Base-by-base conservation (phyloP, 352 stramenopile genomes). In the Globisporangium parvum region DNA sequence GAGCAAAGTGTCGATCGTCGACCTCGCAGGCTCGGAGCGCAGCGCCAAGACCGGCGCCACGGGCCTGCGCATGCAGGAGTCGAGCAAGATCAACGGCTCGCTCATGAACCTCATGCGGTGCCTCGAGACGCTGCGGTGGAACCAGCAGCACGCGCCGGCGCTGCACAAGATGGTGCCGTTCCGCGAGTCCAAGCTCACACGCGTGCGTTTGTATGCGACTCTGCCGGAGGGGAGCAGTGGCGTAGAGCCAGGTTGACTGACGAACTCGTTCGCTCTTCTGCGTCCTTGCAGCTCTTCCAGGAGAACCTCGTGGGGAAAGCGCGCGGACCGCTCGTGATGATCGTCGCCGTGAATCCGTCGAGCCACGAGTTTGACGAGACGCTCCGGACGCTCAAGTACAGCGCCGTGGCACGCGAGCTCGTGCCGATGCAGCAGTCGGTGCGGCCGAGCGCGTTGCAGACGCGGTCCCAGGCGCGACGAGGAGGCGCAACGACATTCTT, bases 31-130 rank as follows among this genome's bases (percentile, higher is more conserved):
- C 2, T 89, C 78, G 1, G 83, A 93, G 60, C 71, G 83, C 10
- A 70, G 81, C 20, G 83, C 81, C 9, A 86, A 96, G 53, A 88
- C 71, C 2, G 83, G 83, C 0, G 87, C 85, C 28, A 91, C 88
- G 18, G 81, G 82, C 8, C 53, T 87, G 14, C 87, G 94, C 23
- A 97, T 98, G 74, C 96, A 98, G 53, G 97, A 99, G 70, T 95
- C 96, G n/a, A 97, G 92, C 60, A 90, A 97, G 61, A 99, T 99
- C 67, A 99, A 99, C 82, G 86, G 85, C 18, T 98, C 90, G 20
- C 72, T 99, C 5, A 98, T 98, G 92, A 98, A 97, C 48, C 82
- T 99, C 24, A 99, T 98, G 91, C 84, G 89, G 42, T 99, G 96
- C 63, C 75, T 99, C 2, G 90, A 97, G 55, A 94, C 85, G 20